phyloP scores from a whole-genome alignment of 1,284 basidiomycete species.

The Ceratobasidium papillatum region DNA sequence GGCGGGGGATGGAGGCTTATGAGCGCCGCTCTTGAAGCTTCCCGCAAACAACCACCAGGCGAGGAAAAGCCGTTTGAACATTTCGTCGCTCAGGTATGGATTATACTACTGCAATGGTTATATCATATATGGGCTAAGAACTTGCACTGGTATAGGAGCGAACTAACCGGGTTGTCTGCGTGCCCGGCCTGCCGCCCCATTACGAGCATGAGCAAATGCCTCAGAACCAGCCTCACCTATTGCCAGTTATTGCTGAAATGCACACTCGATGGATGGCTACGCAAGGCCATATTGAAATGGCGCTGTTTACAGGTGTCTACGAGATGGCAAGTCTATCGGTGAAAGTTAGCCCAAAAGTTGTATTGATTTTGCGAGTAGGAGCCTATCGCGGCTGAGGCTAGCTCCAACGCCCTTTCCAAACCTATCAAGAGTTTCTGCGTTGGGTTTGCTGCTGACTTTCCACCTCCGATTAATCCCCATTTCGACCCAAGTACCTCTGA shows the following conservation, averaged over 20 bases:
- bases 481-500: background rate
- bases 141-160: background rate
- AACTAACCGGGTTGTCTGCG: constrained; percentile 2
- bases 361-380: background rate
- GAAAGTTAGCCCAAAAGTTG: background rate
- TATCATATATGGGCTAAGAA: background rate
- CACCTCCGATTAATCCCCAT: background rate
- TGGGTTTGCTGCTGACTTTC: constrained; percentile 1
- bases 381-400: background rate
- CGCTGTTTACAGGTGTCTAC: background rate
- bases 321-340: constrained; percentile 12
- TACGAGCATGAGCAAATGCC: constrained; percentile 32
- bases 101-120: background rate
- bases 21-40: background rate
- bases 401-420: background rate
- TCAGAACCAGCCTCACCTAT: background rate
- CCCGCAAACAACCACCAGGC: background rate
- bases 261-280: background rate
- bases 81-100: background rate
- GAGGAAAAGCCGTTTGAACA: background rate
- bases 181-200: constrained; percentile 10
- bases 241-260: background rate
- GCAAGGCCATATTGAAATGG: background rate
- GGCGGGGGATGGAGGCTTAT: background rate
- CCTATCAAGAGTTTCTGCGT: background rate